Conservation (phyloP, 2,329 filamentous ascomycete genomes). For the Sarocladiaceae sp. region DNA sequence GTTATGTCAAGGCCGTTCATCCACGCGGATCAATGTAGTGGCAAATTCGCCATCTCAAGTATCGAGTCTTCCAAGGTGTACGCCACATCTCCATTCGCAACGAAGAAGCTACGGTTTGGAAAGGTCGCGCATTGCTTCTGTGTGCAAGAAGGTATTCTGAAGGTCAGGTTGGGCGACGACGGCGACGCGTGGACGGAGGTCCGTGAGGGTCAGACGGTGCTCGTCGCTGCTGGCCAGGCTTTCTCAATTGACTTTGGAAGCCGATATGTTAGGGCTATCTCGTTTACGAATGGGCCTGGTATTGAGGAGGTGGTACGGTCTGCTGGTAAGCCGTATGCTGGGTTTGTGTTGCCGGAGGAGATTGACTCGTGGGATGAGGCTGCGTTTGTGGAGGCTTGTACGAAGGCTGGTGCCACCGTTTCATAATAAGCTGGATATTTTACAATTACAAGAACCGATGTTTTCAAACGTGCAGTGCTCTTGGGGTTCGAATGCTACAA, state of each 20-base stretch:
- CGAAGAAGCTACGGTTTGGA: conserved; percentile 35
- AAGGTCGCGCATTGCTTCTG: conserved; percentile 48
- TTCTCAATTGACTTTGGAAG: conserved; percentile 41
- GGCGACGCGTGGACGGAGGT: conserved; percentile 3
- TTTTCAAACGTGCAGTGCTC: too few species aligned
- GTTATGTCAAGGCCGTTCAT: conserved; percentile 44
- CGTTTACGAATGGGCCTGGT: conserved; percentile 45
- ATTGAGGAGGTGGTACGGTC: conserved; percentile 40
- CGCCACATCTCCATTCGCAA: conserved; percentile 25
- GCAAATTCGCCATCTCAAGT: conserved; percentile 48
- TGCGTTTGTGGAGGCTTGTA: neutral
- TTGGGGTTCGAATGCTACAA: too few species aligned
- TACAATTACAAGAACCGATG: too few species aligned
- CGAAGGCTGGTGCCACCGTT: neutral
- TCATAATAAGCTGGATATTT: too few species aligned
- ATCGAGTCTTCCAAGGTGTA: conserved; percentile 42
- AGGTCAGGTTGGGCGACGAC: conserved; percentile 30
- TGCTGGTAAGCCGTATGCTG: conserved; percentile 27
- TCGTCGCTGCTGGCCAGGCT: conserved; percentile 40
- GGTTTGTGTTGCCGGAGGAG: conserved; percentile 34
- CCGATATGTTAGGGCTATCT: conserved; percentile 41
- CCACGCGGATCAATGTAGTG: conserved; percentile 40
- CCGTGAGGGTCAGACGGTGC: conserved; percentile 42
- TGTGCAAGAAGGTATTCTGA: conserved; percentile 41
- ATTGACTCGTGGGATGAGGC: too few species aligned